A percentile compares a stretch with the other conserved stretches of the same genome.
These are phyloP conservation scores for Ustilago nuda DNA, from an alignment of 1,284 basidiomycete species.

Conservation along the genomic window DNA sequence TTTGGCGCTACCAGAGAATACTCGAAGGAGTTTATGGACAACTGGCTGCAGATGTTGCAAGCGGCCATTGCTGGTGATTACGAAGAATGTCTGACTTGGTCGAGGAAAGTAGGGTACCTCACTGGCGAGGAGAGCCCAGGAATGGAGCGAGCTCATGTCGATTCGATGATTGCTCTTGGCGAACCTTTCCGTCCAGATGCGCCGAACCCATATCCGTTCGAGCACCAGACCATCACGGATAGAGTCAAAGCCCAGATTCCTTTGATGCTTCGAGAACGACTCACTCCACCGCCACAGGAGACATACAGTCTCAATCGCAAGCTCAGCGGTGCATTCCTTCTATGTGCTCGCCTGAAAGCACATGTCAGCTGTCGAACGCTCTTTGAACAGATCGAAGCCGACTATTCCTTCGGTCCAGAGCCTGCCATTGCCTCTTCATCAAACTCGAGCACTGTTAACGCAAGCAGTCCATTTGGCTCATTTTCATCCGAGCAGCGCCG, in stretches of 20 bases:
- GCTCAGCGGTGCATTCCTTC: slow-evolving; percentile 90
- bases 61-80: slow-evolving; percentile 81
- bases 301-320: slow-evolving; percentile 96
- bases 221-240: slow-evolving; percentile 76
- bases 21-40: slow-evolving; percentile 85
- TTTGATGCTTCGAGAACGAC: slow-evolving; percentile 86
- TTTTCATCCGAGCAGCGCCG: slow-evolving; percentile 33
- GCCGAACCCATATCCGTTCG: slow-evolving; percentile 78
- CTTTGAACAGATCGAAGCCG: slow-evolving; percentile 40
- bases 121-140: slow-evolving; percentile 88
- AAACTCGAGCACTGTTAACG: background rate
- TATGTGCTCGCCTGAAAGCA: slow-evolving; percentile 85
- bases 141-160: slow-evolving; percentile 89
- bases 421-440: background rate
- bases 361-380: slow-evolving; percentile 79
- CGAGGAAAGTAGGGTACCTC: slow-evolving; percentile 85
- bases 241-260: slow-evolving; percentile 85
- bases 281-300: slow-evolving; percentile 91
- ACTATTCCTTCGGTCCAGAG: slow-evolving; percentile 33
- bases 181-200: slow-evolving; percentile 80
- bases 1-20: slow-evolving; percentile 95
- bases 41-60: slow-evolving; percentile 83
- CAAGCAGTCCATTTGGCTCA: slow-evolving; percentile 17
- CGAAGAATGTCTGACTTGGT: slow-evolving; percentile 79
- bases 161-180: slow-evolving; percentile 81